These are phyloP conservation scores for Coccomyxa sp. DNA, from an alignment of 139 green algal species.

Conservation along the genomic window DNA sequence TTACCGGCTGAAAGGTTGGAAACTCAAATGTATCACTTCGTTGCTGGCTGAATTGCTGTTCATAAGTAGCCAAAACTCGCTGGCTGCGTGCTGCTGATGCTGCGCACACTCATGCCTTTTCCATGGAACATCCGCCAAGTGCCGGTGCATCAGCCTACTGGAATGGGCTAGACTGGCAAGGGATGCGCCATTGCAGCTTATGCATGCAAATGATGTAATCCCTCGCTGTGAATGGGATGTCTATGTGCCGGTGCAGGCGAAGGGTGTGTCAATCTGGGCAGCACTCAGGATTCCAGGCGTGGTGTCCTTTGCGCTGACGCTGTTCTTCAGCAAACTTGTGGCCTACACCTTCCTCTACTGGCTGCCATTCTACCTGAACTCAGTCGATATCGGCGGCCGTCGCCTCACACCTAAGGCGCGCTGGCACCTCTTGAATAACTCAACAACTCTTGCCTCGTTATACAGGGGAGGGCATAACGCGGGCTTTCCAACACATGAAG, in stretches of 20 bases:
- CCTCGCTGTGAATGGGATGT: background rate
- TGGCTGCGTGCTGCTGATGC: too few relatives aligned
- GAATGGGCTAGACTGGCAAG: too few relatives aligned
- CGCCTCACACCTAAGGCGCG: conserved; percentile 52
- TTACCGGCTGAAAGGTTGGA: too few relatives aligned
- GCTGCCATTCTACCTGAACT: conserved; percentile 94
- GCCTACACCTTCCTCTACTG: conserved; percentile 99
- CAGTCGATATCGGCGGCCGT: conserved; percentile 62
- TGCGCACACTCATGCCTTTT: too few relatives aligned
- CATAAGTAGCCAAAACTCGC: too few relatives aligned
- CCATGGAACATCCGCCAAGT: too few relatives aligned
- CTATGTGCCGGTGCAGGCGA: background rate
- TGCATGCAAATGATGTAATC: too few relatives aligned
- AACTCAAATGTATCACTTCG: too few relatives aligned
- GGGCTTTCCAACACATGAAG: background rate
- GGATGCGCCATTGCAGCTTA: too few relatives aligned
- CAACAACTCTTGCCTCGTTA: background rate
- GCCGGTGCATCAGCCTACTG: too few relatives aligned
- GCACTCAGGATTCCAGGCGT: conserved; percentile 91
- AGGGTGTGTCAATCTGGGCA: conserved; percentile 66
- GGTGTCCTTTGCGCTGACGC: conserved; percentile 76
- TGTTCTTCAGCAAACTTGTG: conserved; percentile 98
- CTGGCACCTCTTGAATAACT: background rate
- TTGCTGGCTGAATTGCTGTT: too few relatives aligned
- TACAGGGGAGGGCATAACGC: background rate